Conservation (phyloP, 2,329 filamentous ascomycete genomes). For the Trichoderma sp. region DNA sequence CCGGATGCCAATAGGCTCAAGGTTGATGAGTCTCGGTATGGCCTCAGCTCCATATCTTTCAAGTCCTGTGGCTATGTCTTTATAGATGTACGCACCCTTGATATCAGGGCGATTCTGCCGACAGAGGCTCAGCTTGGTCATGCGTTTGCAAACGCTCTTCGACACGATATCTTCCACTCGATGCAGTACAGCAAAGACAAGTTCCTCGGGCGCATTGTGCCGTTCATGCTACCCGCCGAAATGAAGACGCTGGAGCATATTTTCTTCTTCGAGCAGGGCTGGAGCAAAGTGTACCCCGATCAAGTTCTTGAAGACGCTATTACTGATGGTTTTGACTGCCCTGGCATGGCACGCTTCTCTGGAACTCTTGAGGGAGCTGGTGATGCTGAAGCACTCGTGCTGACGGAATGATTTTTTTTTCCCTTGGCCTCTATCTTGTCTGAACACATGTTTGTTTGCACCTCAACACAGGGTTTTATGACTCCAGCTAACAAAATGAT, state of each 20-base stretch:
- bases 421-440: neutral
- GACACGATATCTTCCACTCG: conserved; percentile 30
- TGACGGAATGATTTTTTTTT: neutral
- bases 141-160: conserved; percentile 9
- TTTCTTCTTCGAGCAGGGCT: conserved; percentile 43
- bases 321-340: conserved; percentile 39
- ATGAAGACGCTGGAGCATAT: conserved; percentile 33
- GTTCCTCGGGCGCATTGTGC: conserved; percentile 40
- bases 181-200: conserved; percentile 44
- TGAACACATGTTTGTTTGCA: neutral
- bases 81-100: conserved; percentile 41
- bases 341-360: conserved; percentile 45
- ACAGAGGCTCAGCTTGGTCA: neutral
- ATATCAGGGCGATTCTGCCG: conserved; percentile 41
- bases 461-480: neutral
- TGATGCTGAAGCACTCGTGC: neutral
- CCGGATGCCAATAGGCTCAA: conserved; percentile 26
- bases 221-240: conserved; percentile 37
- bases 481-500: neutral
- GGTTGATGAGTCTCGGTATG: conserved; percentile 35
- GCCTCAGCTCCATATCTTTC: conserved; percentile 49
- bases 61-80: conserved; percentile 63
- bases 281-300: conserved; percentile 40
- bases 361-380: conserved; percentile 35
- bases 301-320: conserved; percentile 37